Percentiles rank a stretch among this genome's conserved stretches.
These are phyloP conservation scores for Termitomyces sp. DNA, from an alignment of 768 basidiomycete species.

Conservation along the genomic window DNA sequence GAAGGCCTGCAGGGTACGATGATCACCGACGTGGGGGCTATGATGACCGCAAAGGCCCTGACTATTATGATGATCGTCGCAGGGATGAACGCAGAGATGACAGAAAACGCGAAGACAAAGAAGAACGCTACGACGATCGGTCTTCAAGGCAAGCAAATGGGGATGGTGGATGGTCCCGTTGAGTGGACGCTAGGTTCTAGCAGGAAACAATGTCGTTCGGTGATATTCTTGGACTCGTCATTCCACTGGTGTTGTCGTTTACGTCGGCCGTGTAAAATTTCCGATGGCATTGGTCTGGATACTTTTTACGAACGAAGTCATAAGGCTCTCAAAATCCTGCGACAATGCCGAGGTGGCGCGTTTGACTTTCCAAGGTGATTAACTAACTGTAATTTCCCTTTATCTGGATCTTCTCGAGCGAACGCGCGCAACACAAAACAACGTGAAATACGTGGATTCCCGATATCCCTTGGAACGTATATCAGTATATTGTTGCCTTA, in stretches of 20 bases:
- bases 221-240: conserved; percentile 42
- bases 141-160: conserved; percentile 69
- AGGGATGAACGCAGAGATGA: conserved; percentile 82
- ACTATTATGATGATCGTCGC: conserved; percentile 84
- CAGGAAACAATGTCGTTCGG: conserved; percentile 32
- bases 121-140: conserved; percentile 77
- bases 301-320: conserved; percentile 28
- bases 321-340: conserved; percentile 19
- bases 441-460: not conserved
- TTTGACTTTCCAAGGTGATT: conserved; percentile 7
- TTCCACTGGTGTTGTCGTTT: conserved; percentile 45
- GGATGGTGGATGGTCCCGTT: conserved; percentile 75
- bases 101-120: conserved; percentile 79
- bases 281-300: conserved; percentile 39
- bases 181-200: conserved; percentile 36
- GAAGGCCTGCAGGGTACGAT: conserved; percentile 90
- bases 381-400: not conserved
- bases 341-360: not conserved
- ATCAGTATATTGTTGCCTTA: not conserved
- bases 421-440: not conserved
- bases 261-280: conserved; percentile 48
- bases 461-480: not conserved
- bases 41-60: conserved; percentile 81
- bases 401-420: not conserved
- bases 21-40: conserved; percentile 79